A percentile compares a stretch with the other conserved stretches of the same genome.
Conservation (phyloP, 1,139 yeast species). For the Pneumocystis canis region DNA sequence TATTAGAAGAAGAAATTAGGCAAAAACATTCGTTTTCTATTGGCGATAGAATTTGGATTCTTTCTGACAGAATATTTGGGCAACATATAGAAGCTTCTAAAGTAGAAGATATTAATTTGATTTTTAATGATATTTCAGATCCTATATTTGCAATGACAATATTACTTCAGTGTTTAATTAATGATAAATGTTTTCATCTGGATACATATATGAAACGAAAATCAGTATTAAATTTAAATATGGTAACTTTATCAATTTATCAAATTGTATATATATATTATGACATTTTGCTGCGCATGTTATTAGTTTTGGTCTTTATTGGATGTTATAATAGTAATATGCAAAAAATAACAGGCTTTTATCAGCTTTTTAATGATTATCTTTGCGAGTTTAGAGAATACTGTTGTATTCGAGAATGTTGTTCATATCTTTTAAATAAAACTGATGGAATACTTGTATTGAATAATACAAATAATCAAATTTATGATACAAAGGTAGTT, state of each 20-base stretch:
- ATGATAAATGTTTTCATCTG: not conserved
- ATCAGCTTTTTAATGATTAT: not conserved
- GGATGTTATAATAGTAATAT: not conserved
- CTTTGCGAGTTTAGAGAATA: not conserved
- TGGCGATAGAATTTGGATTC: not conserved
- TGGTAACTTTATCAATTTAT: not conserved
- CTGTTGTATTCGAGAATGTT: not conserved
- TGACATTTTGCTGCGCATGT: not conserved
- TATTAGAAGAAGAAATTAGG: not conserved
- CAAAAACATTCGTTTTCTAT: conserved; percentile 2
- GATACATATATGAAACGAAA: not conserved
- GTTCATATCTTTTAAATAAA: not conserved
- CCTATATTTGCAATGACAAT: not conserved
- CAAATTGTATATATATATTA: not conserved
- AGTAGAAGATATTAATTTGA: not conserved
- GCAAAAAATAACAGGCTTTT: not conserved
- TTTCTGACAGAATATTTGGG: not conserved
- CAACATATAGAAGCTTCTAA: not conserved
- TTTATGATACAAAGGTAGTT: not conserved
- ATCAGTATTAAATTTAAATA: not conserved
- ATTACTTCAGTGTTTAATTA: not conserved
- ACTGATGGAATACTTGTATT: not conserved
- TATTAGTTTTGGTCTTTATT: not conserved
- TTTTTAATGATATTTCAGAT: not conserved
- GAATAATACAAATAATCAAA: not conserved